A percentile compares a stretch with the other conserved stretches of the same genome.
Evolutionary conservation across 208 protist genomes (phyloP).

Genomic region (Naegleria lovaniensis): DNA sequence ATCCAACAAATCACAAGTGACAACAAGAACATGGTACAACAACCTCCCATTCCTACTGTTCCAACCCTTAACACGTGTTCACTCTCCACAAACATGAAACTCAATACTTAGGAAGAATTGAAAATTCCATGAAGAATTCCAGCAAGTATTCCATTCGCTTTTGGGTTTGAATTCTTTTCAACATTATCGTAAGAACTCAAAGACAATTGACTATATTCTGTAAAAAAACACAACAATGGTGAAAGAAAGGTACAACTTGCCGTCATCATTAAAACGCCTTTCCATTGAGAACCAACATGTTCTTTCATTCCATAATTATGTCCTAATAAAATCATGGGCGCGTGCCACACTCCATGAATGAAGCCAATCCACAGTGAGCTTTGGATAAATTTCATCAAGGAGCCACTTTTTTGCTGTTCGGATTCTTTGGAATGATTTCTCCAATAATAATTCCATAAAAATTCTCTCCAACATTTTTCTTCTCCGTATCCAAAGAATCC

Average conservation of each 20-base stretch:
- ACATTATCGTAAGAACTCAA: too few relatives aligned
- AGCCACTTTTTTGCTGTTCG: too few relatives aligned
- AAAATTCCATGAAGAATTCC: neutral
- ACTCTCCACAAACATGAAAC: too few relatives aligned
- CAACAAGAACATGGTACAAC: too few relatives aligned
- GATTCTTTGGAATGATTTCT: too few relatives aligned
- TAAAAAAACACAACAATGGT: neutral
- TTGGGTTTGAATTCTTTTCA: too few relatives aligned
- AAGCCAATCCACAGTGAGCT: neutral
- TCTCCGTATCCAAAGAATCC: neutral
- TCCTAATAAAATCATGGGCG: neutral
- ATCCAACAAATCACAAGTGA: too few relatives aligned
- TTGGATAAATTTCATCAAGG: neutral
- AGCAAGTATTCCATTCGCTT: neutral
- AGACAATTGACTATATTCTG: neutral
- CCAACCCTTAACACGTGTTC: too few relatives aligned
- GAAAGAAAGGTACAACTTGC: neutral
- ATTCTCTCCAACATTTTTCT: neutral
- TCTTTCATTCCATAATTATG: neutral
- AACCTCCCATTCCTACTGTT: too few relatives aligned
- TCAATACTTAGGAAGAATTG: neutral
- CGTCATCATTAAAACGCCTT: neutral
- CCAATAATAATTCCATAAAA: neutral
- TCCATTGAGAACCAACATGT: neutral
- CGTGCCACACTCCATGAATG: neutral